A percentile compares a stretch with the other conserved stretches of the same genome.
These are phyloP conservation scores for Diatrype stigma DNA, from an alignment of 2,329 filamentous ascomycete species.

Conservation along the genomic window DNA sequence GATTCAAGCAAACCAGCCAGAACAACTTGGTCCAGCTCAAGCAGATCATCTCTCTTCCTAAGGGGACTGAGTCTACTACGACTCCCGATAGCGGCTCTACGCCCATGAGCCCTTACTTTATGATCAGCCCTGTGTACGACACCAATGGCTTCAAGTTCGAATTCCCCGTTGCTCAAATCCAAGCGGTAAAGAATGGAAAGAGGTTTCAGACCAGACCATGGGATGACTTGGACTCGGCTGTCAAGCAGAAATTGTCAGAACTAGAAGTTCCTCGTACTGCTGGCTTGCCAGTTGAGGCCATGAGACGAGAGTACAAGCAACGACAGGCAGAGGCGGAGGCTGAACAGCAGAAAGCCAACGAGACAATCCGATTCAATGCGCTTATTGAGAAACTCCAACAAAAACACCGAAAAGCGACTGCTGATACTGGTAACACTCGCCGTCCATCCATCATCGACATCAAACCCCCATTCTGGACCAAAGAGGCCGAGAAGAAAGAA, in stretches of 20 bases:
- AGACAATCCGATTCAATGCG: conserved; percentile 12
- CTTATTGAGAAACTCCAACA: conserved; percentile 19
- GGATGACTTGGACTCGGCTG: conserved; percentile 7
- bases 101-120: background rate
- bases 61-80: background rate
- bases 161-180: conserved; percentile 19
- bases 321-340: background rate
- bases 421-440: conserved; percentile 3
- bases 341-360: background rate
- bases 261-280: conserved; percentile 20
- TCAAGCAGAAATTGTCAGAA: conserved; percentile 9
- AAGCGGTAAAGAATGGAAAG: conserved; percentile 12
- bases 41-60: background rate
- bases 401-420: conserved; percentile 16
- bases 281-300: conserved; percentile 13
- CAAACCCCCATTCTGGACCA: conserved; percentile 2
- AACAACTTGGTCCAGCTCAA: background rate
- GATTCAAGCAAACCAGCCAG: background rate
- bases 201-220: conserved; percentile 12
- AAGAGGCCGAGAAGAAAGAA: background rate
- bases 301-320: conserved; percentile 15
- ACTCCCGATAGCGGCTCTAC: background rate
- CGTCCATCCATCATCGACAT: background rate
- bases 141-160: background rate
- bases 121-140: background rate